Base-by-base conservation (phyloP, 2,329 filamentous ascomycete species). In the Penicillium sp. region DNA sequence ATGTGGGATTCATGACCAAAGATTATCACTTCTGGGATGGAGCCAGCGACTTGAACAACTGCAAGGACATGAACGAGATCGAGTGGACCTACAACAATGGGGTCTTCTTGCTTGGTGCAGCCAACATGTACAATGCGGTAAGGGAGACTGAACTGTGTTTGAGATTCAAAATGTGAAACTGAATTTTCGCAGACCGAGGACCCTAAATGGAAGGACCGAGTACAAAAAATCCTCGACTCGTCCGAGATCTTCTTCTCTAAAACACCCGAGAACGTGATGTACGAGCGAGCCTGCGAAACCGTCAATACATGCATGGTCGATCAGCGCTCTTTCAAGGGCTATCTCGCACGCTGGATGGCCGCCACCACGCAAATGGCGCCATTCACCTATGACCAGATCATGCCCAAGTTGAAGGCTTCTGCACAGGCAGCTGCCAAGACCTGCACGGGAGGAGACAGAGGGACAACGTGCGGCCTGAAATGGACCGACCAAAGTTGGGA, bases 291-390 rank as follows among this genome's bases (percentile, higher is more conserved):
- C 11, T 89, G 87, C 68, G 87, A 89, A 69, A 73, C 68, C 47
- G 68, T 78, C 59, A 70, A 77, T 62, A 79, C 73, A 14, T 89
- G 87, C 75, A 84, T 87, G 71, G 78, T 82, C n/a, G 86, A 89
- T 62, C 85, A 88, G 72, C 82, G 80, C 47, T 83, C 82, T 1
- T 89, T 89, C 79, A 89, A 89, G 73, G 85, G 85, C 11, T 89
- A 87, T 68, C 78, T 89, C 6, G 77, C 82, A 0, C 83, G 87
- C 40, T 89, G 85, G 81, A 79, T 81, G 75, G 85, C 83, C 14
- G 78, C 81, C 3, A 80, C 84, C 4, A 81, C 80, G 0, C 82
- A 87, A 64, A 76, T 87, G 58, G 85, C 84, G 0, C 85, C 86
- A 0, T 86, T 81, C 65, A 83, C 83, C 3, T 74, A 76, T 60